These are phyloP conservation scores for Ambrosiella xylebori DNA, from an alignment of 2,329 filamentous ascomycete species.

Conservation along the genomic window DNA sequence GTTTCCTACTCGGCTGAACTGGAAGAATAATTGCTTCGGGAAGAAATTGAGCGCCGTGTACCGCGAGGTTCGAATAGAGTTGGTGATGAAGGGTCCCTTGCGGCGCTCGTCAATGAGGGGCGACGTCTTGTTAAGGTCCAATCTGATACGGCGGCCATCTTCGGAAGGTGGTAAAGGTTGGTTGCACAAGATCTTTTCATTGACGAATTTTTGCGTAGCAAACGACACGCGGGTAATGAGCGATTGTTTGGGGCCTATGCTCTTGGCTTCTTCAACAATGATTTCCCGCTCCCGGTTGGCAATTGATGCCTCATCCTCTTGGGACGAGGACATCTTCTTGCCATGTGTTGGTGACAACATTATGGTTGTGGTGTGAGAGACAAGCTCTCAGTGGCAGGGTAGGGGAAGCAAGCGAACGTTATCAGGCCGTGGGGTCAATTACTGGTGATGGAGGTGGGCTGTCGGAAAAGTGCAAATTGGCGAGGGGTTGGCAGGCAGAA, in stretches of 20 bases:
- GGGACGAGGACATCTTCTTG: constrained; percentile 11
- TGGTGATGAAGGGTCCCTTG: constrained; percentile 32
- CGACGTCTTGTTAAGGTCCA: constrained; percentile 23
- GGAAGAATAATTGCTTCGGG: constrained; percentile 68
- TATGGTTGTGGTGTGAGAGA: neutral
- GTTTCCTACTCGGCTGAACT: constrained; percentile 74
- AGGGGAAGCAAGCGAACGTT: too few relatives aligned
- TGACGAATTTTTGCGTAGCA: constrained; percentile 16
- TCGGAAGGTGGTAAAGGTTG: constrained; percentile 53
- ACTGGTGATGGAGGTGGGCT: too few relatives aligned
- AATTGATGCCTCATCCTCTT: constrained; percentile 11
- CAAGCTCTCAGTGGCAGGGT: neutral
- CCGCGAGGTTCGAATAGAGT: constrained; percentile 62
- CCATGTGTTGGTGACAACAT: constrained; percentile 8
- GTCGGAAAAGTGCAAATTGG: neutral
- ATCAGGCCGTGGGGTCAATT: too few relatives aligned
- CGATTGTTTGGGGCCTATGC: neutral
- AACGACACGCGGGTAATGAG: constrained; percentile 1
- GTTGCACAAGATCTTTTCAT: constrained; percentile 40
- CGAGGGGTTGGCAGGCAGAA: neutral
- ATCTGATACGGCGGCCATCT: constrained; percentile 42
- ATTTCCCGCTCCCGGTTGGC: constrained; percentile 8
- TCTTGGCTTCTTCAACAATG: neutral
- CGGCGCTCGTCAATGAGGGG: constrained; percentile 33
- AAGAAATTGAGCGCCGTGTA: constrained; percentile 76